Evolutionary conservation across 768 basidiomycete species (phyloP).

Genomic region (Lyophyllum decastes): DNA sequence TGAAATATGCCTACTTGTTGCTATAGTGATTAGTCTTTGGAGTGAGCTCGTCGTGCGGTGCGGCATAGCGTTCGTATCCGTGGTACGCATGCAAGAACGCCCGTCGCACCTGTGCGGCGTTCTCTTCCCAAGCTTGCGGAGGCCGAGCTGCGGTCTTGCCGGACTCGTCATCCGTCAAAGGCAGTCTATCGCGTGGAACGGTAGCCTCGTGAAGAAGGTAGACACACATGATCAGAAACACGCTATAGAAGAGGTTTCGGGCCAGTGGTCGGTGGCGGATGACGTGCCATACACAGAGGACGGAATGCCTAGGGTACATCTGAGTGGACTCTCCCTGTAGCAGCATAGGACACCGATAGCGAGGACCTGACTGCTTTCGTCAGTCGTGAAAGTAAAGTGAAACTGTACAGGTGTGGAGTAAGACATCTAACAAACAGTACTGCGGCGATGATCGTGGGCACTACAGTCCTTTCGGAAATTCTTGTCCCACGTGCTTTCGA

Average conservation of each 20-base stretch:
- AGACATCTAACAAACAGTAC: not conserved
- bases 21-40: constrained; percentile 49
- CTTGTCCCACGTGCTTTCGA: too few species aligned
- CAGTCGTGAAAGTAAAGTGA: not conserved
- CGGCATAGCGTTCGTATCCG: constrained; percentile 63
- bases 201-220: constrained; percentile 27
- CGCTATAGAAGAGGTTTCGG: constrained; percentile 31
- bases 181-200: constrained; percentile 8
- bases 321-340: constrained; percentile 6
- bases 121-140: constrained; percentile 46
- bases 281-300: constrained; percentile 1
- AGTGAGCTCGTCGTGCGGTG: constrained; percentile 62
- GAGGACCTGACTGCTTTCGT: not conserved
- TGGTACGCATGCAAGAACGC: constrained; percentile 71
- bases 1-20: constrained; percentile 47
- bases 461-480: not conserved
- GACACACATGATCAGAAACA: constrained; percentile 25
- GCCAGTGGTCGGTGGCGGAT: constrained; percentile 27
- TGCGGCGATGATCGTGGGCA: not conserved
- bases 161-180: not conserved
- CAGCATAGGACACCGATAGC: constrained; percentile 7
- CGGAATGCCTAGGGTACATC: constrained; percentile 13
- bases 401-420: not conserved
- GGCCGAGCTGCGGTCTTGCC: constrained; percentile 19
- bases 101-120: constrained; percentile 56